Evolutionary conservation across 2,329 filamentous ascomycete genomes (phyloP).

Genomic region (Gyromitra esculenta): DNA sequence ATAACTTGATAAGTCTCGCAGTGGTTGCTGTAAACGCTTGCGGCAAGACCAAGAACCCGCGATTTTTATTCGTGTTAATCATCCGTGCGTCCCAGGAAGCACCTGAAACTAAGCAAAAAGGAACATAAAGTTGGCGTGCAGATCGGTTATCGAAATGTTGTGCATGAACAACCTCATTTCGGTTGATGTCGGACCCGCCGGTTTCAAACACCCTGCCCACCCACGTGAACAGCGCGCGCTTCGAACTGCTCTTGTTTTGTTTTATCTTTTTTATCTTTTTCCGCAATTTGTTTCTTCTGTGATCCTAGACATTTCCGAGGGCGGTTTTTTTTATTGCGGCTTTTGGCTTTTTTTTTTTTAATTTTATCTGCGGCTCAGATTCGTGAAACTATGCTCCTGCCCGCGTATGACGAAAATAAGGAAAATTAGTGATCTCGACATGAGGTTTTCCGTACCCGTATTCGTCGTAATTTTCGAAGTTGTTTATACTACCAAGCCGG

Average conservation of each 20-base stretch:
- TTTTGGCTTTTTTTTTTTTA: slow-evolving; percentile 24
- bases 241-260: slow-evolving; percentile 31
- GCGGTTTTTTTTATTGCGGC: slow-evolving; percentile 28
- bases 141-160: slow-evolving; percentile 54
- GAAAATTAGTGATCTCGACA: slow-evolving; percentile 15
- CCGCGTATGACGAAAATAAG: slow-evolving; percentile 30
- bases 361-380: slow-evolving; percentile 45
- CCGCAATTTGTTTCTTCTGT: slow-evolving; percentile 44
- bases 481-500: not conserved
- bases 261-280: slow-evolving; percentile 25
- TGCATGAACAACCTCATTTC: slow-evolving; percentile 51
- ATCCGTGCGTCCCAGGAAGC: slow-evolving; percentile 37
- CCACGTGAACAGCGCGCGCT: slow-evolving; percentile 51
- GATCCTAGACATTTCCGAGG: slow-evolving; percentile 36
- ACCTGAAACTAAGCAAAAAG: slow-evolving; percentile 41
- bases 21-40: slow-evolving; percentile 38
- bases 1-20: slow-evolving; percentile 38
- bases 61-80: slow-evolving; percentile 26
- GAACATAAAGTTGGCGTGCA: slow-evolving; percentile 54
- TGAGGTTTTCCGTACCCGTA: slow-evolving; percentile 17
- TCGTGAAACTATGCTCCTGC: slow-evolving; percentile 36
- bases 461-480: not conserved
- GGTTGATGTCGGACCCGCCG: slow-evolving; percentile 48
- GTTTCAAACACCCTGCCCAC: slow-evolving; percentile 41
- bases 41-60: slow-evolving; percentile 22